phyloP scores from a whole-genome alignment of 768 basidiomycete species.

The Lactarius hengduanensis region DNA sequence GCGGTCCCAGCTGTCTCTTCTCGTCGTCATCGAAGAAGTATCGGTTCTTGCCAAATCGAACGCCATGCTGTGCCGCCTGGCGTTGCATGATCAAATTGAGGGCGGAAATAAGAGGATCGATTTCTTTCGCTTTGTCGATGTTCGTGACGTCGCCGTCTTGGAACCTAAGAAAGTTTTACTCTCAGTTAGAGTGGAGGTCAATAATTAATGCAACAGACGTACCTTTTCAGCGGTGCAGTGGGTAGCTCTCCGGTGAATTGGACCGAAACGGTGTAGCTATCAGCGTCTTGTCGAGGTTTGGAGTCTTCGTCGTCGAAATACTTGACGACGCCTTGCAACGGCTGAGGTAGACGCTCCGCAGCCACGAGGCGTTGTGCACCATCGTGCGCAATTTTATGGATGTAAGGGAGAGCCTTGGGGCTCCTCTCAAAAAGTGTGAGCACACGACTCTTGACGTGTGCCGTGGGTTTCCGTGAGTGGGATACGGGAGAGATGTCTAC shows the following conservation, averaged over 20 bases:
- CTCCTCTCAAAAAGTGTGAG: slow-evolving; percentile 53
- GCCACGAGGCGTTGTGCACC: slow-evolving; percentile 43
- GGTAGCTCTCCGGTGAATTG: slow-evolving; percentile 36
- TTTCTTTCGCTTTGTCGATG: slow-evolving; percentile 47
- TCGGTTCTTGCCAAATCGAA: slow-evolving; percentile 62
- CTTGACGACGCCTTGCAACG: slow-evolving; percentile 35
- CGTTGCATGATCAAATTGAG: slow-evolving; percentile 63
- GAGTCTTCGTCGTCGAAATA: slow-evolving; percentile 44
- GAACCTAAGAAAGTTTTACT: slow-evolving; percentile 42
- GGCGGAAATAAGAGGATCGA: slow-evolving; percentile 58
- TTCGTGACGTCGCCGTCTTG: slow-evolving; percentile 55
- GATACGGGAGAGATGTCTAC: slow-evolving; percentile 52
- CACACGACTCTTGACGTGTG: slow-evolving; percentile 47
- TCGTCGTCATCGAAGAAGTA: slow-evolving; percentile 53
- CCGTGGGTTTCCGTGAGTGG: slow-evolving; percentile 38
- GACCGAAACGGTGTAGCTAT: slow-evolving; percentile 44
- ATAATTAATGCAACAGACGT: slow-evolving; percentile 26
- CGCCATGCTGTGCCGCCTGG: slow-evolving; percentile 51
- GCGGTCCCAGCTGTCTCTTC: slow-evolving; percentile 36
- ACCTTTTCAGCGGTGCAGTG: slow-evolving; percentile 36
- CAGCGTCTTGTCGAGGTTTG: slow-evolving; percentile 38
- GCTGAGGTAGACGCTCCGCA: slow-evolving; percentile 39
- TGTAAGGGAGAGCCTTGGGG: slow-evolving; percentile 38
- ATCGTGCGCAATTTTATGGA: slow-evolving; percentile 52
- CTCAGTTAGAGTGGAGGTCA: not conserved